Evolutionary conservation across 148 eudicot genomes (phyloP), one percentile per base, ranked within the genome.

Genomic region (Limonium bicolor): DNA sequence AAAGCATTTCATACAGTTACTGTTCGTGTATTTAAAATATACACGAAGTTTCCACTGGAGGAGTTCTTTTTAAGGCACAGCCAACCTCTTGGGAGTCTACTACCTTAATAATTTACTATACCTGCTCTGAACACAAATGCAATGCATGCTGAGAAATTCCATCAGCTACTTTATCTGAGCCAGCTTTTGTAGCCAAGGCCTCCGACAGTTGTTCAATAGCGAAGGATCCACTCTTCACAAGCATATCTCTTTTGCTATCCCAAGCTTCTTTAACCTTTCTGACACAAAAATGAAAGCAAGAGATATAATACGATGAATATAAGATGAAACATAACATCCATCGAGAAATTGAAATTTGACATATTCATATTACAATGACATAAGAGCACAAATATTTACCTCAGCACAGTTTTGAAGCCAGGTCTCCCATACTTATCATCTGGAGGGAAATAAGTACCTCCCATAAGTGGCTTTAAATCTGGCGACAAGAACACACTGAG

Each of bases 221-320:
- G 77, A 61, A 80, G 13, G 83, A 46, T 44, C 97, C 97, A 57
- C 97, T 80, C 51, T 72, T 66, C 36, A 83, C 54, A 30, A 88
- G 85, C 41, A 45, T 55, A 19, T 80, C 92, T 62, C 62, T 74
- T 61, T 80, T 80, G 43, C 24, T 66, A 27, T 74, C 81, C 97
- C 97, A 88, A 37, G 97, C 94, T 50, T 83, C 97, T 63, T 80
- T 88, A 45, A 88, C 94, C 67, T 83, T 88, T 63, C 97, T 88
- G 73, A 53, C 37, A 57, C 35, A 52, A 54, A 46, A 4, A 33
- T 36, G 29, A 31, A 56, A 20, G 28, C 21, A 12, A 20, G 18
- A 27, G 39, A 53, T n/a, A n/a, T n/a, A n/a, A n/a, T n/a, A n/a
- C n/a, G n/a, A n/a, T n/a, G n/a, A n/a, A n/a, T n/a, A n/a, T n/a